phyloP scores from a whole-genome alignment of 495 filamentous ascomycete genomes.

The Podospora australis region DNA sequence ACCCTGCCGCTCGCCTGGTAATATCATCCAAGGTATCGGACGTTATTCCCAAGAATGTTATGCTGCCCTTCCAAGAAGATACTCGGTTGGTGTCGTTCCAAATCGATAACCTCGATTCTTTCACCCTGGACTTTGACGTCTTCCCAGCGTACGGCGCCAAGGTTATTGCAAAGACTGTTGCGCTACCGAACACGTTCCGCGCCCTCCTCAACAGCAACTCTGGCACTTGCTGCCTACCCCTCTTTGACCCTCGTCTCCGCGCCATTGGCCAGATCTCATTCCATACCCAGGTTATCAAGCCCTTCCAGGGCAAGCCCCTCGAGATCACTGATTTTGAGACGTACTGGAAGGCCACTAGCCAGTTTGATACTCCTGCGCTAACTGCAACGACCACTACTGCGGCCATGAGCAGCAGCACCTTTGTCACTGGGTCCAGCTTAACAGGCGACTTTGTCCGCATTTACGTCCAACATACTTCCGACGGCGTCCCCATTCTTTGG shows the following conservation, averaged over 20 bases:
- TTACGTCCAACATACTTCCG: constrained; percentile 83
- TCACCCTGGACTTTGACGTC: constrained; percentile 94
- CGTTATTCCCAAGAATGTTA: constrained; percentile 88
- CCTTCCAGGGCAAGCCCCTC: constrained; percentile 85
- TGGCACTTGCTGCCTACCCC: constrained; percentile 73
- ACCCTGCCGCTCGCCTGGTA: constrained; percentile 88
- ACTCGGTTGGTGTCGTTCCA: constrained; percentile 89
- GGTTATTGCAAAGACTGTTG: constrained; percentile 91
- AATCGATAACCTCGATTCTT: constrained; percentile 79
- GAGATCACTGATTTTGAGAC: constrained; percentile 98
- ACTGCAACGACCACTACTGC: constrained; percentile 1
- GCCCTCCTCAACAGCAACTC: constrained; percentile 60
- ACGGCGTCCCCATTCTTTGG: constrained; percentile 80
- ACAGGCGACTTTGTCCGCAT: constrained; percentile 89
- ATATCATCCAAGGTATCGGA: constrained; percentile 95
- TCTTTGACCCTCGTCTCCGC: constrained; percentile 87
- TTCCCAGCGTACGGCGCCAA: constrained; percentile 96
- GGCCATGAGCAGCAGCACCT: constrained; percentile 54
- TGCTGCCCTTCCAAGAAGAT: constrained; percentile 94
- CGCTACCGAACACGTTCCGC: constrained; percentile 76
- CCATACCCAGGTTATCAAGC: constrained; percentile 91
- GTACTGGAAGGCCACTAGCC: constrained; percentile 97
- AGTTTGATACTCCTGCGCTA: constrained; percentile 56
- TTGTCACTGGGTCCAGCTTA: constrained; percentile 92
- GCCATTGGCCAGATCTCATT: constrained; percentile 94